These are phyloP conservation scores for Komagataella pastoris DNA, from an alignment of 805 yeast genomes.

Conservation along the genomic window DNA sequence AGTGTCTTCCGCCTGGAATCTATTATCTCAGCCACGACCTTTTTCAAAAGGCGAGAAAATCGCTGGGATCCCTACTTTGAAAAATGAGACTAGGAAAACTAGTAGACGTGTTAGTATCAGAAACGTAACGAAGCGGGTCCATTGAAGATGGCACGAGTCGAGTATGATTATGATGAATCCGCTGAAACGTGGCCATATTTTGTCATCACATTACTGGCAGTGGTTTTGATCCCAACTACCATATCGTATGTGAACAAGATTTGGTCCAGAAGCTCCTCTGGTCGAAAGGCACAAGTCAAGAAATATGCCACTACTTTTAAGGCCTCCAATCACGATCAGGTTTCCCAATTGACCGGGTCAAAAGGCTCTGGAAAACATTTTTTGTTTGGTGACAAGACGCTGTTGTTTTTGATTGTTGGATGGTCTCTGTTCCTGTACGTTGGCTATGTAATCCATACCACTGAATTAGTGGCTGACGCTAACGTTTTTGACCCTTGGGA, in stretches of 20 bases:
- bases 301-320: constrained; percentile 17
- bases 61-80: not conserved
- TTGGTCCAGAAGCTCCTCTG: not conserved
- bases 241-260: constrained; percentile 10
- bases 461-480: constrained; percentile 25
- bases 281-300: constrained; percentile 8
- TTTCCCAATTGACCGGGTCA: constrained; percentile 17
- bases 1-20: not conserved
- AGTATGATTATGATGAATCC: constrained; percentile 75
- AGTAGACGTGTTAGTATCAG: not conserved
- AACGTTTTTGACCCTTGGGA: constrained; percentile 79
- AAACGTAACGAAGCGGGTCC: not conserved
- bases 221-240: constrained; percentile 48
- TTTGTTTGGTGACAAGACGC: constrained; percentile 20
- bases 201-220: constrained; percentile 55
- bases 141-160: not conserved
- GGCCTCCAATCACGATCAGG: constrained; percentile 18
- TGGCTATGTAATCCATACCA: constrained; percentile 24
- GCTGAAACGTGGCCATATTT: constrained; percentile 93
- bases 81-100: not conserved
- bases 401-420: constrained; percentile 28
- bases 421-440: constrained; percentile 45
- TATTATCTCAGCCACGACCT: not conserved
- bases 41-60: not conserved
- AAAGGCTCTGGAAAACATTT: constrained; percentile 7